Evolutionary conservation across 2,329 filamentous ascomycete genomes (phyloP).

Genomic region (Atkinsonella hypoxylon): DNA sequence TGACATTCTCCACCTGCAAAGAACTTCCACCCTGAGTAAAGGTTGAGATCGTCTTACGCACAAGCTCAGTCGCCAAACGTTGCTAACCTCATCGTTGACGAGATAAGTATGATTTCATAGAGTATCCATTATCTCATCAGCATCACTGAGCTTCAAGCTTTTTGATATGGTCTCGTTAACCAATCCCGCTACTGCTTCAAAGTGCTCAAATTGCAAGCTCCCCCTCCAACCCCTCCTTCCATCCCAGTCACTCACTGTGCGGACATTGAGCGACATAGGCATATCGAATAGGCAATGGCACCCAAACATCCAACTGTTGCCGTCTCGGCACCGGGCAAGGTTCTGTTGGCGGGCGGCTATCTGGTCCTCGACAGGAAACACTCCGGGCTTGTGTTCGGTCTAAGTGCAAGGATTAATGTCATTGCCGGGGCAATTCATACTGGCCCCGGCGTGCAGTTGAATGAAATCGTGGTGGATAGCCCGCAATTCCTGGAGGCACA

Average conservation of each 20-base stretch:
- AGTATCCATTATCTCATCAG: neutral
- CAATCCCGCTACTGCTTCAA: neutral
- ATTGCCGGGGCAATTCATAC: conserved; percentile 45
- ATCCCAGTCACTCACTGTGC: too few species aligned
- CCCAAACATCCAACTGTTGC: conserved; percentile 31
- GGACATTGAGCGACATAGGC: neutral
- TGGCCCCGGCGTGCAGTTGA: conserved; percentile 49
- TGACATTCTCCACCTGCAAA: neutral
- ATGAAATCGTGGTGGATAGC: conserved; percentile 74
- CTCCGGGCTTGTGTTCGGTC: conserved; percentile 61
- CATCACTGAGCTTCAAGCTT: neutral
- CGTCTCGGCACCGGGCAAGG: conserved; percentile 90
- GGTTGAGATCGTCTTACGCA: neutral
- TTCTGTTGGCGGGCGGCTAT: conserved; percentile 88
- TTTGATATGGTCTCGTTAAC: neutral
- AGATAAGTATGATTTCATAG: neutral
- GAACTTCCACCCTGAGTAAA: neutral
- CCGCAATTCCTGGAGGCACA: conserved; percentile 81
- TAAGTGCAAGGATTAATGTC: conserved; percentile 56
- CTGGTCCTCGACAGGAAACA: conserved; percentile 82
- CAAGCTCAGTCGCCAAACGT: neutral
- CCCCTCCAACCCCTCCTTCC: neutral
- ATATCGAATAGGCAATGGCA: neutral
- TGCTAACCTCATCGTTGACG: neutral
- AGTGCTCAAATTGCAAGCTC: neutral